Evolutionary conservation across 1,284 basidiomycete genomes (phyloP).

Genomic region (Ceratobasidium sp.): DNA sequence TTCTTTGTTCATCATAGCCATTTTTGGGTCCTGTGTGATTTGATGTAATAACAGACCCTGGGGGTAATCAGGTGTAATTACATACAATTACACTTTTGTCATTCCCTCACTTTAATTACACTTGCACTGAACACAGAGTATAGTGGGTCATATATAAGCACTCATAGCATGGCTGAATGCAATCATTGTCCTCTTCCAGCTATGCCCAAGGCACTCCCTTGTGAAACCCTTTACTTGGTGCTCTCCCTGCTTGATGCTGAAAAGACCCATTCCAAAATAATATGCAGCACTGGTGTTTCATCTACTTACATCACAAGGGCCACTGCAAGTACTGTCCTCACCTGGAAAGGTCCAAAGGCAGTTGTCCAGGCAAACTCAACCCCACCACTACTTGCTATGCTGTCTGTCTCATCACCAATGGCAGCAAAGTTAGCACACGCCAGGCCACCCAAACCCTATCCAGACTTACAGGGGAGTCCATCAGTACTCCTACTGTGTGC

Average conservation of each 20-base stretch:
- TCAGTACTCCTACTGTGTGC: constrained; percentile 7
- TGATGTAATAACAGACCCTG: too few relatives aligned
- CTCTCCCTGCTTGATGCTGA: constrained; percentile 15
- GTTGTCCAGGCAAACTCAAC: constrained; percentile 23
- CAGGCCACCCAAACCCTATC: constrained; percentile 8
- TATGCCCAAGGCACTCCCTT: constrained; percentile 15
- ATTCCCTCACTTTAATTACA: too few relatives aligned
- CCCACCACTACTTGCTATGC: constrained; percentile 2
- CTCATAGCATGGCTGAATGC: background rate
- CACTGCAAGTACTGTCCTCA: background rate
- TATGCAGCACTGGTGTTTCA: background rate
- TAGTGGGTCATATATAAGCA: background rate
- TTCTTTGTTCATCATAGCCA: too few relatives aligned
- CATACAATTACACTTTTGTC: too few relatives aligned
- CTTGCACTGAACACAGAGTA: too few relatives aligned
- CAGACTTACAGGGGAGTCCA: constrained; percentile 9
- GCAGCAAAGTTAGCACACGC: background rate
- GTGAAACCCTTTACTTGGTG: background rate
- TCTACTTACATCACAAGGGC: background rate
- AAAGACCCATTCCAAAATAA: constrained; percentile 7
- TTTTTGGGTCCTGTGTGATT: too few relatives aligned
- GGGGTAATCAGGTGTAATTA: too few relatives aligned
- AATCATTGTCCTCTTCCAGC: background rate
- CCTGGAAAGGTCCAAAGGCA: background rate
- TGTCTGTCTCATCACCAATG: constrained; percentile 19